Conservation (phyloP, 495 filamentous ascomycete species). For the Neohortaea acidophila region DNA sequence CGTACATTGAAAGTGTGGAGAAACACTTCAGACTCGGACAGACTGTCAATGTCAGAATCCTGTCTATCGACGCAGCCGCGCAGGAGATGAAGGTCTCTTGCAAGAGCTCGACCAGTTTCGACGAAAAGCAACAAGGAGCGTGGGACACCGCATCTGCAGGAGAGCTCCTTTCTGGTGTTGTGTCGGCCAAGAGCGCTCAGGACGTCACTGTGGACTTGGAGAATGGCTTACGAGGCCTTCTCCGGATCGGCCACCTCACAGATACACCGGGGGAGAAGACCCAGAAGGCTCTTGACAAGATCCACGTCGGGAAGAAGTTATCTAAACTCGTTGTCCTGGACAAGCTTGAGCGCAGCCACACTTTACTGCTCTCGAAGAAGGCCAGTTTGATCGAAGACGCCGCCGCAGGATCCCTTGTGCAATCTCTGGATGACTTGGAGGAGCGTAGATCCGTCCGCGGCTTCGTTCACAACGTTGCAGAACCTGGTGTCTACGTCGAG, state of each 20-base stretch:
- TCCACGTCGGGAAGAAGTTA: constrained; percentile 66
- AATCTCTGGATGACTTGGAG: constrained; percentile 49
- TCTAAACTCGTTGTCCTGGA: constrained; percentile 70
- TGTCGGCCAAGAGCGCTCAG: constrained; percentile 73
- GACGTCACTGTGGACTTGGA: constrained; percentile 62
- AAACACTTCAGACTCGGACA: constrained; percentile 84
- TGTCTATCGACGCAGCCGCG: constrained; percentile 58
- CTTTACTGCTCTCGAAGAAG: constrained; percentile 63
- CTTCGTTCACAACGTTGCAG: constrained; percentile 70
- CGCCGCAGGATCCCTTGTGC: constrained; percentile 47
- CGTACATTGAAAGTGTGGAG: constrained; percentile 74
- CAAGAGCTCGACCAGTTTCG: constrained; percentile 69
- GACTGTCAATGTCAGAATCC: constrained; percentile 70
- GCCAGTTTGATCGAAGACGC: constrained; percentile 63
- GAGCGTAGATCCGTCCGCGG: constrained; percentile 55
- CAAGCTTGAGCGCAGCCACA: constrained; percentile 55
- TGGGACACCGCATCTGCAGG: constrained; percentile 58
- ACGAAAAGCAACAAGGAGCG: constrained; percentile 55
- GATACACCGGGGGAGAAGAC: constrained; percentile 69
- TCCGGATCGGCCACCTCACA: constrained; percentile 62
- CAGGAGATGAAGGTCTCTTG: constrained; percentile 74
- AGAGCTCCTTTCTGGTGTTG: constrained; percentile 54
- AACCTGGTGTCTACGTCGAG: constrained; percentile 64
- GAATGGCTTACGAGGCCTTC: constrained; percentile 53
- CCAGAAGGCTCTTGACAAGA: constrained; percentile 53